Evolutionary conservation across 495 filamentous ascomycete species (phyloP), one percentile per base, ranked within the genome.

Genomic region (Hyphodiscus hymeniophilus): DNA sequence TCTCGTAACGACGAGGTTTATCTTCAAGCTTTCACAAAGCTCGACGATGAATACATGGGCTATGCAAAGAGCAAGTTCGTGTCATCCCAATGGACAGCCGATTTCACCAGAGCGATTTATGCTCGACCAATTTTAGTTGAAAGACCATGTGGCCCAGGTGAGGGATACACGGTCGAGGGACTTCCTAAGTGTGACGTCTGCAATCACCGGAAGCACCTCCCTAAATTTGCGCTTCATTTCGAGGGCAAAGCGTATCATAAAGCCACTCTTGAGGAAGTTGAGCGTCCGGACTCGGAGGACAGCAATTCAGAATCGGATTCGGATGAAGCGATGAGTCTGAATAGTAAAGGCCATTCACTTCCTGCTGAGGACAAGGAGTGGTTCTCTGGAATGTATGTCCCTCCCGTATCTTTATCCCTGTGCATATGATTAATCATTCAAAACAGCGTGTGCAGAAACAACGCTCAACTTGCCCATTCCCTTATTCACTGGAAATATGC

Each of bases 181-280:
- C 51, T 69, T 5, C 57, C 76, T 17, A 63, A 65, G 0, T 95
- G 89, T 53, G 83, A 84, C 52, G 89, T 87, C 0, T 95, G 89
- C 56, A 84, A 85, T 39, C 74, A 87, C 32, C 73, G 71, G 8
- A 67, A 64, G 0, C 87, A 94, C 56, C 75, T 80, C 0, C 82
- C 86, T 0, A 85, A 73, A 21, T 77, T 59, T 18, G 66, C 71
- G 38, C 62, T 92, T 34, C 69, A 67, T 7, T 79, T 94, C 49
- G 63, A 59, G 6, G 89, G 88, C 4, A 73, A 77, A 21, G 67
- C 86, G 0, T 95, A 95, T 60, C 64, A 83, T 45, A 71, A 79
- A 22, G 63, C 80, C 3, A 81, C 81, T 0, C 70, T 94, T 0
- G 82, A 87, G 46, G 77, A 84, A 0, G 61, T 90, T 1, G 71